Base-by-base conservation (phyloP, 192 early-diverging fungal genomes). In the Thamnidium elegans region DNA sequence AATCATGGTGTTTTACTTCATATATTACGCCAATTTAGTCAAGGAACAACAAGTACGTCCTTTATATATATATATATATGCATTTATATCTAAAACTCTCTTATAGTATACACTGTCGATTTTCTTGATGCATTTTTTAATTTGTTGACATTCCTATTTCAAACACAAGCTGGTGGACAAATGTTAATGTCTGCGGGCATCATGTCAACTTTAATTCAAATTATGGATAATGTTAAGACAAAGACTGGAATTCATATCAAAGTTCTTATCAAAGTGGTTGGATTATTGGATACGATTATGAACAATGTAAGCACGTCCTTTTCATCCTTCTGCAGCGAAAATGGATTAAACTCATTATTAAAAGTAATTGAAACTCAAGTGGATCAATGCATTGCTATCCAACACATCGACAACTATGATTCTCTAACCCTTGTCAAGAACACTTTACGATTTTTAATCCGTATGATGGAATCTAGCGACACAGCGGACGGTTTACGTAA, bases 401-500 rank as follows among this genome's bases (percentile, higher is more conserved):
- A 58, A 19, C n/a, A 26, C 4, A 31, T 39, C 3, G 15, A 45
- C 11, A 14, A 64, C 36, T 26, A 89, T 43, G 90, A 93, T 62
- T 78, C 89, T 48, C 83, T 87, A 6, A 79, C 87, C 0, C 68
- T 96, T 55, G 76, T 96, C 17, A 91, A 97, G 50, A 85, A 90
- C 52, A 84, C 94, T 80, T 83, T 97, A 62, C 94, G 94, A 77
- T 88, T 95, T 71, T 80, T 95, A 19, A 81, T 91, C 43, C 93
- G 94, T 62, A 87, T 97, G 87, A 87, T 97, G 88, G 92, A 97
- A 78, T 87, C 90, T 10, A 80, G 92, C 17, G 91, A 92, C 6
- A 88, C 87, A 21, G 86, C 88, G n/a, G 96, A 97, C 65, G 84
- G 92, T 1, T 72, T 99, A 74, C 87, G 95, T 30, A 99, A 97